phyloP scores from a whole-genome alignment of 1,139 yeast genomes.

The Nakaseomyces delphensis region DNA sequence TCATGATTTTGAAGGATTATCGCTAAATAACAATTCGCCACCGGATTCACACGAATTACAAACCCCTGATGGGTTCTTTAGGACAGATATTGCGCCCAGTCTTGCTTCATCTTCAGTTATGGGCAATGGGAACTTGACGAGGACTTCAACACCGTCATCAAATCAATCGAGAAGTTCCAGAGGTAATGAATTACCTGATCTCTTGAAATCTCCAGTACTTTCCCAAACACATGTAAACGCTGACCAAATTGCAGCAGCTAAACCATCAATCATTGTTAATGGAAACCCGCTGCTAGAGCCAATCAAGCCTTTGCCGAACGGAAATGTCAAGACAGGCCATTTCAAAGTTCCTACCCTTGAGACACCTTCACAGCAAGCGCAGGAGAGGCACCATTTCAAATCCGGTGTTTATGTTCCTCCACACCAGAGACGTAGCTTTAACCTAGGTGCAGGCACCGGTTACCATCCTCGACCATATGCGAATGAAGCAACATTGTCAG shows the following conservation, averaged over 20 bases:
- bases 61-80: not conserved
- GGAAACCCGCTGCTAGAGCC: constrained; percentile 1
- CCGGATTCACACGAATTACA: not conserved
- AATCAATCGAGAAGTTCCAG: not conserved
- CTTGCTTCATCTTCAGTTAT: constrained; percentile 4
- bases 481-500: constrained; percentile 22
- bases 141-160: constrained; percentile 2
- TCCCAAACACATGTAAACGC: constrained; percentile 6
- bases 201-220: constrained; percentile 25
- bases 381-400: constrained; percentile 28
- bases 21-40: constrained; percentile 12
- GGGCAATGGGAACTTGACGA: constrained; percentile 9
- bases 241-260: not conserved
- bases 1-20: constrained; percentile 23
- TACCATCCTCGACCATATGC: constrained; percentile 12
- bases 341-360: not conserved
- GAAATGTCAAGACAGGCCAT: not conserved
- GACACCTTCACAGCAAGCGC: constrained; percentile 3
- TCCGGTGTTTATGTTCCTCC: constrained; percentile 39
- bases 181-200: constrained; percentile 24
- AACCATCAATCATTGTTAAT: not conserved
- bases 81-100: constrained; percentile 7
- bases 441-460: constrained; percentile 7
- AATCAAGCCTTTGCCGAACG: not conserved
- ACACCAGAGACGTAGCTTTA: constrained; percentile 36